Conservation (phyloP, 108 stramenopile genomes). For the Skeletonema grethae region DNA sequence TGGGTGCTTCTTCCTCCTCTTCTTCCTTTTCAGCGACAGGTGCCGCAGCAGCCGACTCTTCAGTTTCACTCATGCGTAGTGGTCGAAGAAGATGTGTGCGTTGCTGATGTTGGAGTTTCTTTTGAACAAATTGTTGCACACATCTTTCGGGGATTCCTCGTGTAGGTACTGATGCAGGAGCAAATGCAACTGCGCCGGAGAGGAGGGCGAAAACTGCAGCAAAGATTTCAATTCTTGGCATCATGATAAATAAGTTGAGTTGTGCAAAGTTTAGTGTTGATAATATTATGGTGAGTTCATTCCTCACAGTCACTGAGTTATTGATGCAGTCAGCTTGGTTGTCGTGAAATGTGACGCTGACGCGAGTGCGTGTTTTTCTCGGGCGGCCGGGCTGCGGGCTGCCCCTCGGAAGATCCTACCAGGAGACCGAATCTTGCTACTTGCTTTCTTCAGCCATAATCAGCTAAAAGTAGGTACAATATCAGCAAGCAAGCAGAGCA, state of each 20-base stretch:
- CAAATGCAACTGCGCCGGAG: slow-evolving; percentile 4
- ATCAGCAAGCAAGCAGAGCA: no score
- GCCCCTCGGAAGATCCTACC: no score
- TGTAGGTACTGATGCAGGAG: slow-evolving; percentile 3
- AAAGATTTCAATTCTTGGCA: slow-evolving; percentile 1
- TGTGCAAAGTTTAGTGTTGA: background rate
- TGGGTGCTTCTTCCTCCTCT: slow-evolving; percentile 29
- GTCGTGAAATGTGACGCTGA: no score
- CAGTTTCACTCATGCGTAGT: slow-evolving; percentile 49
- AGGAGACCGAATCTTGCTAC: no score
- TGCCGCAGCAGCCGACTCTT: slow-evolving; percentile 28
- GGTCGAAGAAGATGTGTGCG: slow-evolving; percentile 7
- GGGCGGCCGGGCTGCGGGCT: no score
- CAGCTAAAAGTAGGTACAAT: no score
- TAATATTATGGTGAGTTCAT: background rate
- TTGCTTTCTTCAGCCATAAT: no score
- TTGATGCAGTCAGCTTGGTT: no score
- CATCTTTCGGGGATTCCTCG: background rate
- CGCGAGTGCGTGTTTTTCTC: no score
- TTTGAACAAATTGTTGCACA: background rate
- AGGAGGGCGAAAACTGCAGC: background rate
- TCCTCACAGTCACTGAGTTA: background rate
- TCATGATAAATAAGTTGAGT: background rate
- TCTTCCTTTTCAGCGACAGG: slow-evolving; percentile 5
- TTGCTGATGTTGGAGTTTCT: slow-evolving; percentile 5